A percentile compares a stretch with the other conserved stretches of the same genome.
Evolutionary conservation across 371 early-diverging fungal species (phyloP).

Genomic region (Zopfochytrium polystomum): DNA sequence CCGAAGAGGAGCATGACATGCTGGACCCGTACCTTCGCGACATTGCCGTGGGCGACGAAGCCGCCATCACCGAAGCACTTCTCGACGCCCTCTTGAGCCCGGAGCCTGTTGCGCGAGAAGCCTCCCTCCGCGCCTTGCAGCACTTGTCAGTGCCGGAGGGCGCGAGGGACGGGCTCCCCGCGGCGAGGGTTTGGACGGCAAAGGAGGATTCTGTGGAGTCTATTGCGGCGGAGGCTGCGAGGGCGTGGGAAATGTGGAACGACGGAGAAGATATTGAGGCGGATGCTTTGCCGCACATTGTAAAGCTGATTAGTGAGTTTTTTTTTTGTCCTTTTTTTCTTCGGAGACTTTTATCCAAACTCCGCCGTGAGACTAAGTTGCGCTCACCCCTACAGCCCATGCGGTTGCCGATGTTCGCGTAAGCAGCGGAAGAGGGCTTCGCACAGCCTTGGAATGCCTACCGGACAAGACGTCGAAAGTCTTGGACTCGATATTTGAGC

Average conservation of each 20-base stretch:
- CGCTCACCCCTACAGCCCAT: too few relatives aligned
- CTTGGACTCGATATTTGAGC: slow-evolving; percentile 31
- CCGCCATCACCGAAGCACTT: slow-evolving; percentile 43
- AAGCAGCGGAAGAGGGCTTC: slow-evolving; percentile 69
- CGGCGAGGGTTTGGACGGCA: slow-evolving; percentile 40
- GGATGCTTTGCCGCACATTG: slow-evolving; percentile 49
- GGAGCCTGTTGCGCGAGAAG: slow-evolving; percentile 74
- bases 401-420: slow-evolving; percentile 61
- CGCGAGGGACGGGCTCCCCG: slow-evolving; percentile 27
- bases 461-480: slow-evolving; percentile 23
- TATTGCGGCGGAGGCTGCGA: slow-evolving; percentile 65
- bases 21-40: too few relatives aligned
- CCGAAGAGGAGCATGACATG: slow-evolving; percentile 41
- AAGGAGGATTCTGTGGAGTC: slow-evolving; percentile 57
- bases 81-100: slow-evolving; percentile 68
- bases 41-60: slow-evolving; percentile 14
- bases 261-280: slow-evolving; percentile 65
- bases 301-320: slow-evolving; percentile 48
- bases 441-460: slow-evolving; percentile 29
- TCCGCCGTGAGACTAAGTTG: slow-evolving; percentile 11
- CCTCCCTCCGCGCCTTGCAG: slow-evolving; percentile 73
- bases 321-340: neutral
- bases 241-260: slow-evolving; percentile 66
- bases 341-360: neutral
- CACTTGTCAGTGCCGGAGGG: slow-evolving; percentile 37